Evolutionary conservation across 192 early-diverging fungal genomes (phyloP), one percentile per base, ranked within the genome.

Genomic region (Chytriomyces confervae): DNA sequence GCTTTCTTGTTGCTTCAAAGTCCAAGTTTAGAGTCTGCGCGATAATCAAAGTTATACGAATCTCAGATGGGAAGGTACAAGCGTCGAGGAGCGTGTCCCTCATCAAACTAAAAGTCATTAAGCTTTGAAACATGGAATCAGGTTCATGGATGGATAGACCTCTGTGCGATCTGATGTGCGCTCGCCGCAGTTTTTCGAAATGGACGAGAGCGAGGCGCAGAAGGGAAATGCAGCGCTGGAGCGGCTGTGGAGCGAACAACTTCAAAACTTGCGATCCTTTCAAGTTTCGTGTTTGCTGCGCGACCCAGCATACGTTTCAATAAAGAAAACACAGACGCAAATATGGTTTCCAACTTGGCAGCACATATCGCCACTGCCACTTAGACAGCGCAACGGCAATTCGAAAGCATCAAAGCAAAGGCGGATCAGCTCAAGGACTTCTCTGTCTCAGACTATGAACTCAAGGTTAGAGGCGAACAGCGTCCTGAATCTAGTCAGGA

Each of bases 31-130:
- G 7, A 20, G 7, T 77, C 45, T 1, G 76, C 46, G 8, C 29
- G 6, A 51, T 80, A 80, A 71, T 80, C 36, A 47, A 80, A 80
- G 5, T 49, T 10, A 16, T 46, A 48, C 6, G 76, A 68, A 7
- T 76, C 66, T 9, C 63, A 48, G 5, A 75, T 7, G 8, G 79
- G 79, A 45, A 80, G 53, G 29, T 51, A 27, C 7, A 80, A 9
- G 20, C 80, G 24, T 10, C 68, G 57, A 6, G 43, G 27, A 10
- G 43, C 18, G 23, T 78, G 60, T 20, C 11, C 24, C 13, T 74
- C 77, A 24, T 10, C 27, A 24, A 23, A 10, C 20, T 6, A 24
- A 20, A 45, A 53, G 18, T 76, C 75, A 9, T 7, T 16, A 51
- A 44, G 23, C 61, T 53, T 24, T 7, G 6, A 44, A 36, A 7